Conservation (phyloP, 1,284 basidiomycete genomes). For the Fomitopsis schrenkii region DNA sequence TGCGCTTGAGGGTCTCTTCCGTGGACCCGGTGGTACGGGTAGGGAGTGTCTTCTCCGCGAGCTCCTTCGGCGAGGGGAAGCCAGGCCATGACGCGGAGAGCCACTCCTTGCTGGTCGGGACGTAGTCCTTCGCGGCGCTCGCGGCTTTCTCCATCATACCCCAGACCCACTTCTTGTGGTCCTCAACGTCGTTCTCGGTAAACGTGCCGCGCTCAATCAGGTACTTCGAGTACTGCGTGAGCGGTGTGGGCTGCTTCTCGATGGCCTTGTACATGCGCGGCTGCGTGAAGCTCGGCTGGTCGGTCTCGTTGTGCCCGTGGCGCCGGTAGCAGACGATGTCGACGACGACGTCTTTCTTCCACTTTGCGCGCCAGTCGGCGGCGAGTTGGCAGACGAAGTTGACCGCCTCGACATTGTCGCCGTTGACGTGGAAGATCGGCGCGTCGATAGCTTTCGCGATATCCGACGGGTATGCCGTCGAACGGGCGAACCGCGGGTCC, state of each 20-base stretch:
- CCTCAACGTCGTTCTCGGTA: slow-evolving; percentile 94
- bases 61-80: slow-evolving; percentile 95
- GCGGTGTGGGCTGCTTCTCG: slow-evolving; percentile 88
- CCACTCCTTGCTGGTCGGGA: slow-evolving; percentile 94
- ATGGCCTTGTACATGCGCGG: slow-evolving; percentile 99
- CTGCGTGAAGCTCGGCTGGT: slow-evolving; percentile 98
- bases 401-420: slow-evolving; percentile 97
- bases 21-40: slow-evolving; percentile 85
- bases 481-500: slow-evolving; percentile 95
- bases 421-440: slow-evolving; percentile 99
- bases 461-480: slow-evolving; percentile 98
- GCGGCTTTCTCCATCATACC: slow-evolving; percentile 95
- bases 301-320: slow-evolving; percentile 99
- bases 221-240: slow-evolving; percentile 91
- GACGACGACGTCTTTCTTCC: slow-evolving; percentile 98
- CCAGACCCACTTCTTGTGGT: slow-evolving; percentile 99
- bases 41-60: slow-evolving; percentile 90
- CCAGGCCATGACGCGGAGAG: slow-evolving; percentile 97
- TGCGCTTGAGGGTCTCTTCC: slow-evolving; percentile 74
- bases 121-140: slow-evolving; percentile 89
- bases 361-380: slow-evolving; percentile 97
- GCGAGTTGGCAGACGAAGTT: slow-evolving; percentile 98
- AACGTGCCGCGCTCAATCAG: slow-evolving; percentile 92
- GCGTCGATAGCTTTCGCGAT: slow-evolving; percentile 98
- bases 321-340: slow-evolving; percentile 99